Base-by-base conservation (phyloP, 805 yeast species). In the Metschnikowia rubicola region DNA sequence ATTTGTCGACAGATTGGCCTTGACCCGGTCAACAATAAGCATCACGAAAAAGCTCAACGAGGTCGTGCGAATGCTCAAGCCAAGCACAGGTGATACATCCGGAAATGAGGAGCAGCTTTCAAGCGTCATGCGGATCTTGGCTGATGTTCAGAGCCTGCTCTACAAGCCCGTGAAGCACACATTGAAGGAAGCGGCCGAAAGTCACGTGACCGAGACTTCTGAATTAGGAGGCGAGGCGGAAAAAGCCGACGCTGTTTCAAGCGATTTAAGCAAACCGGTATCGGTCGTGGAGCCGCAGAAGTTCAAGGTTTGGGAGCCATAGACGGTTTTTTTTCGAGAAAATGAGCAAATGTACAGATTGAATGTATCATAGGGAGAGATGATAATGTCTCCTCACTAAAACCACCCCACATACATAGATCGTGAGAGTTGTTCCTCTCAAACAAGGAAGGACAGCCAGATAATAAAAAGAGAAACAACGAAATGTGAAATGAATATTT, bases 1-100 rank as follows among this genome's bases (percentile, higher is more conserved):
- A 7, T 78, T 84, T 53, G 62, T 84, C 40, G 89, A 86, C 55
- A 70, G 89, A 47, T 61, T 87, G 32, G 75, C 86, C n/a, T 73
- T 86, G 53, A 75, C 84, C 37, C 83, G 81, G 58, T 73, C 81
- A 13, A 78, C 88, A 1, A 67, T 74, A 15, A 57, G 70, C 2
- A 70, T 84, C 4, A 66, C 80, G 38, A 61, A 71, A 35, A 84
- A 79, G 56, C 61, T 82, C 39, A 62, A 64, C 39, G 70, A 68
- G 33, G 68, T 67, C 3, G 56, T 70, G 35, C 43, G 54, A 3
- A 40, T 57, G 19, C 44, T 51, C 34, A 39, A 39, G 42, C 46
- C 50, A 5, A 35, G 48, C 31, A 31, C 43, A 17, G 12, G 41
- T 17, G 6, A 38, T 30, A 3, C 12, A 32, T 26, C 32, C 35